Evolutionary conservation across 2,329 filamentous ascomycete genomes (phyloP).

Genomic region (Xylariaceae sp.): DNA sequence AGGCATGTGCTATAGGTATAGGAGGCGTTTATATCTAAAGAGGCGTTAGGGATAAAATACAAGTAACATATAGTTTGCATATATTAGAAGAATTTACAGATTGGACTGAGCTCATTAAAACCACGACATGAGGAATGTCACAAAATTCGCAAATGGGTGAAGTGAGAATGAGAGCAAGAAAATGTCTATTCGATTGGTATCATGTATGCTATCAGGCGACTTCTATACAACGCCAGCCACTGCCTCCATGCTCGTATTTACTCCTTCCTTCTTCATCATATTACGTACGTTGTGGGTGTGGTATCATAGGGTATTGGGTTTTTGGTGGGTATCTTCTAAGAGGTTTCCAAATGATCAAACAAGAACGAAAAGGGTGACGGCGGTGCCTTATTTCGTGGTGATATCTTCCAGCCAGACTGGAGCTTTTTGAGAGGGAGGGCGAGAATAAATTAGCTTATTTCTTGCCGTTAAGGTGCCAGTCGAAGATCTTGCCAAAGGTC

Average conservation of each 20-base stretch:
- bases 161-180: slow-evolving; percentile 6
- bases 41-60: not conserved
- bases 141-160: not conserved
- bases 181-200: slow-evolving; percentile 23
- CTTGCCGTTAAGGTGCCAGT: slow-evolving; percentile 67
- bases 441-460: slow-evolving; percentile 20
- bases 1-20: not conserved
- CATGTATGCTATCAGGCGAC: slow-evolving; percentile 15
- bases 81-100: not conserved
- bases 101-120: not conserved
- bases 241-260: not conserved
- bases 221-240: slow-evolving; percentile 8
- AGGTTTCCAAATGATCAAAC: slow-evolving; percentile 7
- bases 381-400: not conserved
- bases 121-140: not conserved
- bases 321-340: slow-evolving; percentile 3
- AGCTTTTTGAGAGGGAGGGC: not conserved
- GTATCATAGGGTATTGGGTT: slow-evolving; percentile 20
- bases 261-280: slow-evolving; percentile 8
- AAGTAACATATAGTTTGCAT: not conserved
- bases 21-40: not conserved
- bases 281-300: slow-evolving; percentile 15
- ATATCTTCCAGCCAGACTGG: not conserved
- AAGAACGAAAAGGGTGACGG: too few relatives aligned
- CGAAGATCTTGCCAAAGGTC: slow-evolving; percentile 72